Evolutionary conservation across 257 asterid species (phyloP), one percentile per base, ranked within the genome.

Genomic region (Ajuga chamaepitys): DNA sequence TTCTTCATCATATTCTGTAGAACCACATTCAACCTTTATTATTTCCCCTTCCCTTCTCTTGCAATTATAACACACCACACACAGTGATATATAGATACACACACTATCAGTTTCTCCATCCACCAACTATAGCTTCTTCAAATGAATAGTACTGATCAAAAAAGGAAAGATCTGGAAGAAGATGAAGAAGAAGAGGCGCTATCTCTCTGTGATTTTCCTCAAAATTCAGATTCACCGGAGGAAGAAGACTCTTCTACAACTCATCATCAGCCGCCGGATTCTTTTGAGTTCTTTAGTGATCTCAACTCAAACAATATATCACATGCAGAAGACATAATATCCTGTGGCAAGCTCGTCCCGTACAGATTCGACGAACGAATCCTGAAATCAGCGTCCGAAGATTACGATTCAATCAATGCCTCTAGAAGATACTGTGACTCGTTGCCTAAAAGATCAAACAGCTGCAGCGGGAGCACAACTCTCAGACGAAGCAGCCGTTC

Each of bases 241-340:
- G 18, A 24, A 17, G 28, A 44, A 4, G 57, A 42, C 25, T 7
- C 58, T 41, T 4, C 57, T 2, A 45, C 18, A 12, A 8, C 22
- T 55, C 70, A 69, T 1, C 62, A 26, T 0, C 80, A 78, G 47
- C 83, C 78, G 5, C 41, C 82, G n/a, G 88, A 84, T 24, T 46
- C 68, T 61, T 87, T 87, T 72, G 95, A 84, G 70, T 87, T 87
- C 83, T 78, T 73, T 0, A 80, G 41, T 51, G 68, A 72, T 13
- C 45, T n/a, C 61, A 57, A 13, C 41, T 58, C 74, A 26, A 76
- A 74, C 21, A 9, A 6, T 44, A 76, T 82, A 73, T 77, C 86
- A 2, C 87, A 82, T 52, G 91, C 95, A 54, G 95, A 87, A 48
- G 95, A 84, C 74, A 82, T 87, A 13, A 84, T 87, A 22, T 73